These are phyloP conservation scores for Ceratocystiopsis sp. DNA, from an alignment of 2,329 filamentous ascomycete genomes.

Conservation along the genomic window DNA sequence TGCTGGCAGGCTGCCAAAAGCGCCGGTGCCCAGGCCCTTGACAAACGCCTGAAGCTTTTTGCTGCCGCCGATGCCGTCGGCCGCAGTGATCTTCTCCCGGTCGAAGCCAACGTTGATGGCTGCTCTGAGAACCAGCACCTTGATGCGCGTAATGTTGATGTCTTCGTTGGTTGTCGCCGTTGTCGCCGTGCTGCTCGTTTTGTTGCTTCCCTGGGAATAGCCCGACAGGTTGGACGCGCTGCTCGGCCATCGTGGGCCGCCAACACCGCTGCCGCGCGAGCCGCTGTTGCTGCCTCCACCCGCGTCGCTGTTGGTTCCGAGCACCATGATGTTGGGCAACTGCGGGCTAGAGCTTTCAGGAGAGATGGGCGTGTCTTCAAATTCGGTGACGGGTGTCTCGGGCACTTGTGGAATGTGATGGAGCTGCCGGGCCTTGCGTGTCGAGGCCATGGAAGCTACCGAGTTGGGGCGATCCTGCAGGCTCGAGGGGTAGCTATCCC, in stretches of 20 bases:
- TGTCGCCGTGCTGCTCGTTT: slow-evolving; percentile 55
- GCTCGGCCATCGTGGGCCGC: slow-evolving; percentile 53
- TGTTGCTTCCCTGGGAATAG: slow-evolving; percentile 54
- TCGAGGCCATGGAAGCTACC: slow-evolving; percentile 4
- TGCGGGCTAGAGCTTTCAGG: slow-evolving; percentile 59
- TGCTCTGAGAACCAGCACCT: slow-evolving; percentile 65
- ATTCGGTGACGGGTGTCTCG: slow-evolving; percentile 88
- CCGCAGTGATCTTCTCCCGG: slow-evolving; percentile 31
- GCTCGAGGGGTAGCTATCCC: slow-evolving; percentile 31
- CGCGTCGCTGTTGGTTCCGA: slow-evolving; percentile 44
- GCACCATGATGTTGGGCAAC: slow-evolving; percentile 72
- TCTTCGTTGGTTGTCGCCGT: slow-evolving; percentile 55
- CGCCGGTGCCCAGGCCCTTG: slow-evolving; percentile 54
- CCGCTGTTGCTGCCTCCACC: slow-evolving; percentile 19
- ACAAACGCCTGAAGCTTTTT: slow-evolving; percentile 56
- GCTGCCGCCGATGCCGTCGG: slow-evolving; percentile 26
- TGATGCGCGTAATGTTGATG: slow-evolving; percentile 58
- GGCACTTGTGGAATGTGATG: slow-evolving; percentile 39
- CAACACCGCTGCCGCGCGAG: background rate
- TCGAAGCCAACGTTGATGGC: slow-evolving; percentile 72
- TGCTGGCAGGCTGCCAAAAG: slow-evolving; percentile 57
- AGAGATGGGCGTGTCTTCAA: slow-evolving; percentile 77
- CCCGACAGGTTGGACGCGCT: slow-evolving; percentile 62
- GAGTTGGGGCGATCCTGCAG: slow-evolving; percentile 18
- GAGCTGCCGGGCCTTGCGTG: slow-evolving; percentile 21